phyloP scores from a whole-genome alignment of 768 basidiomycete species.

The Kwoniella mangroviensis region DNA sequence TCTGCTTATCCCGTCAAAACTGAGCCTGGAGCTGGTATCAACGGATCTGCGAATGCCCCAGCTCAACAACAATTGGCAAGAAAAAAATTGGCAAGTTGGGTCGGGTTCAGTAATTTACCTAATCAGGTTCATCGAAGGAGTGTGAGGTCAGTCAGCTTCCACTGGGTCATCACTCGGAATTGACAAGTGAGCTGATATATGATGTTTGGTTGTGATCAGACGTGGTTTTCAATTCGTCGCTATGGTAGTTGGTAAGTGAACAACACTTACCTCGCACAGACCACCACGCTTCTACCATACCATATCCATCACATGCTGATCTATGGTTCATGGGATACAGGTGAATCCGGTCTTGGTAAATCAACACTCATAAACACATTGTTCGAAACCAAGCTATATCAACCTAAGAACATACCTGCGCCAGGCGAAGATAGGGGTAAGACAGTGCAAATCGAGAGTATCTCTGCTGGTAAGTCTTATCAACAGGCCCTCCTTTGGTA shows the following conservation, averaged over 20 bases:
- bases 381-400: slow-evolving; percentile 95
- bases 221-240: slow-evolving; percentile 91
- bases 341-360: slow-evolving; percentile 95
- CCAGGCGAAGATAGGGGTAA: slow-evolving; percentile 85
- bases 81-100: slow-evolving; percentile 57
- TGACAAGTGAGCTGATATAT: slow-evolving; percentile 11
- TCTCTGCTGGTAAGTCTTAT: slow-evolving; percentile 79
- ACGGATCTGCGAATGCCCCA: slow-evolving; percentile 10
- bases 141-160: slow-evolving; percentile 71
- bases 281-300: slow-evolving; percentile 10
- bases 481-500: neutral
- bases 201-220: slow-evolving; percentile 17
- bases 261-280: slow-evolving; percentile 2
- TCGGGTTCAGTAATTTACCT: slow-evolving; percentile 83
- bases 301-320: slow-evolving; percentile 2
- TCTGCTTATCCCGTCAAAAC: slow-evolving; percentile 25
- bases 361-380: slow-evolving; percentile 98
- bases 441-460: slow-evolving; percentile 97
- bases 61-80: slow-evolving; percentile 25
- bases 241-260: slow-evolving; percentile 93
- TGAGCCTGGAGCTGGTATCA: slow-evolving; percentile 7
- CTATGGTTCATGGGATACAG: slow-evolving; percentile 22
- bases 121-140: slow-evolving; percentile 99
- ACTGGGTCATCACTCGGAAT: neutral
- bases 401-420: slow-evolving; percentile 78